Evolutionary conservation across 2,329 filamentous ascomycete species (phyloP).

Genomic region (Thielaviopsis ethacetica): DNA sequence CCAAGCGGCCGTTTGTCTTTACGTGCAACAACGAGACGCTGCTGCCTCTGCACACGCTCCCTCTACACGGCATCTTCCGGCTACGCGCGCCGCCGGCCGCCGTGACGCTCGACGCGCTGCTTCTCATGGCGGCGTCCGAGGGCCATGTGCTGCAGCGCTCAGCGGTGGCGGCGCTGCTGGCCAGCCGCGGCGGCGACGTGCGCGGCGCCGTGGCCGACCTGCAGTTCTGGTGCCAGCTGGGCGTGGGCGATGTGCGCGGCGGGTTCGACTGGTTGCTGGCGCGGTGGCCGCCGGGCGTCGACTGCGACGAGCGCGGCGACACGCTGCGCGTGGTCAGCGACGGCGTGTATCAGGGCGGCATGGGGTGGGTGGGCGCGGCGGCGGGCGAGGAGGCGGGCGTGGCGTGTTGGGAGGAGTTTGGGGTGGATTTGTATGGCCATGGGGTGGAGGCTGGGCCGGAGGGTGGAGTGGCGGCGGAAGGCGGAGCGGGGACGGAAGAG

Average conservation of each 20-base stretch:
- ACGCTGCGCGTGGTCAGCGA: slow-evolving; percentile 65
- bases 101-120: slow-evolving; percentile 61
- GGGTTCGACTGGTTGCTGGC: slow-evolving; percentile 83
- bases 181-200: slow-evolving; percentile 53
- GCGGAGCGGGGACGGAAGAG: no score
- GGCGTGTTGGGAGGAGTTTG: slow-evolving; percentile 53
- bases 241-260: slow-evolving; percentile 72
- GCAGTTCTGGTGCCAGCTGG: slow-evolving; percentile 95
- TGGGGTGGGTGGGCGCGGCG: slow-evolving; percentile 54
- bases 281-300: slow-evolving; percentile 55
- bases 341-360: slow-evolving; percentile 58
- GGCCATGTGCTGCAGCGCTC: slow-evolving; percentile 60
- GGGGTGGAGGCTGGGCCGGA: background rate
- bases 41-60: slow-evolving; percentile 58
- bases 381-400: slow-evolving; percentile 34
- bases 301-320: slow-evolving; percentile 50
- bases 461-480: no score
- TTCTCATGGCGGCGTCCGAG: slow-evolving; percentile 73
- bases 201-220: slow-evolving; percentile 70
- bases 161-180: slow-evolving; percentile 54
- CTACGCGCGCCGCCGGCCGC: slow-evolving; percentile 50
- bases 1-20: slow-evolving; percentile 82
- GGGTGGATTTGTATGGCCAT: slow-evolving; percentile 39
- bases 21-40: slow-evolving; percentile 86
- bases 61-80: slow-evolving; percentile 71